A percentile compares a stretch with the other conserved stretches of the same genome.
phyloP scores from a whole-genome alignment of 2,329 filamentous ascomycete genomes.

The Plenodomus tracheiphilus region DNA sequence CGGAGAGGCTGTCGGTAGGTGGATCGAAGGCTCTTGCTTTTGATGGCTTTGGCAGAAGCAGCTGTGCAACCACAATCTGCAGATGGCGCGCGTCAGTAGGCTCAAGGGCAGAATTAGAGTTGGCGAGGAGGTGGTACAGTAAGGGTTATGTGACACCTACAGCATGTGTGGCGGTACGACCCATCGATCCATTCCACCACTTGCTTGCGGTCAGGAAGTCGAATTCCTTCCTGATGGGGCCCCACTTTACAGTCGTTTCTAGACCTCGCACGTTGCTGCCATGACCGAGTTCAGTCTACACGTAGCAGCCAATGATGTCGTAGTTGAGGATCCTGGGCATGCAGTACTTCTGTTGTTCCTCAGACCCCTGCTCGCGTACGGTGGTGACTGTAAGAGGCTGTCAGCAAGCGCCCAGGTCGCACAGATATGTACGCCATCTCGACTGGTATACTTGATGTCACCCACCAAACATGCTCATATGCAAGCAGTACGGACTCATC shows the following conservation, averaged over 20 bases:
- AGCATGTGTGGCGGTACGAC: conserved; percentile 58
- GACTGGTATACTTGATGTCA: conserved; percentile 1
- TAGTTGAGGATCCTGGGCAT: conserved; percentile 53
- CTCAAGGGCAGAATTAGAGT: conserved; percentile 8
- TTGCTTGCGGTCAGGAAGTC: conserved; percentile 56
- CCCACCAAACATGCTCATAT: conserved; percentile 55
- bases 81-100: conserved; percentile 9
- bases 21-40: conserved; percentile 18
- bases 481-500: conserved; percentile 57
- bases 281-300: conserved; percentile 57
- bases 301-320: conserved; percentile 57
- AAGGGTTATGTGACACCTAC: conserved; percentile 19
- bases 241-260: conserved; percentile 54
- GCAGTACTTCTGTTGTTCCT: conserved; percentile 55
- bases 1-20: not conserved
- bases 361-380: conserved; percentile 54
- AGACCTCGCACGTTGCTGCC: conserved; percentile 57
- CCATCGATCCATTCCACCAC: conserved; percentile 60
- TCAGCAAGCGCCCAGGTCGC: conserved; percentile 21
- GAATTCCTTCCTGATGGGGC: conserved; percentile 51
- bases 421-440: conserved; percentile 16
- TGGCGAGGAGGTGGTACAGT: conserved; percentile 6
- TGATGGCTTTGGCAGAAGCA: conserved; percentile 46
- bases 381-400: conserved; percentile 43
- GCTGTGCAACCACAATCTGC: conserved; percentile 56